These are phyloP conservation scores for Xylaria sp. DNA, from an alignment of 2,329 filamentous ascomycete genomes.

Conservation along the genomic window DNA sequence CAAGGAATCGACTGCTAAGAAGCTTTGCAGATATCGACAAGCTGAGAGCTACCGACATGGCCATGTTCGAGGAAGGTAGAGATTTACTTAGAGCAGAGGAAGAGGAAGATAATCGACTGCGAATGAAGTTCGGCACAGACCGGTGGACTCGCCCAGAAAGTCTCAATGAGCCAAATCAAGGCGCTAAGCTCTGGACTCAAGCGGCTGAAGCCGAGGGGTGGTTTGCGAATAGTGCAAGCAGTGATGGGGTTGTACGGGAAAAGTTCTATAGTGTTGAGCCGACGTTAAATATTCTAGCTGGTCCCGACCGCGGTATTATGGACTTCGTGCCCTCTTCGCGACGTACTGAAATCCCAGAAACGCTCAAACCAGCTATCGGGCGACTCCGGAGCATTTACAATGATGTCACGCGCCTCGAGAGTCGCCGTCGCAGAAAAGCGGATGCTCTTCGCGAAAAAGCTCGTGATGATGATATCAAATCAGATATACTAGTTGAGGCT, in stretches of 20 bases:
- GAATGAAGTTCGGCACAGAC: constrained; percentile 82
- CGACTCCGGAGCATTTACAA: constrained; percentile 81
- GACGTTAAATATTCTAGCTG: constrained; percentile 76
- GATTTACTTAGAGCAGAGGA: constrained; percentile 79
- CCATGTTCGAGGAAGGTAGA: constrained; percentile 82
- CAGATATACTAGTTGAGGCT: constrained; percentile 81
- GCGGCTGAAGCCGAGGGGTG: constrained; percentile 85
- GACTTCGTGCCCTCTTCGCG: constrained; percentile 89
- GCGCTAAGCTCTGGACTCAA: constrained; percentile 73
- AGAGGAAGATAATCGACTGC: constrained; percentile 78
- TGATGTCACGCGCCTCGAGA: constrained; percentile 84
- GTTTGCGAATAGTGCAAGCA: constrained; percentile 68
- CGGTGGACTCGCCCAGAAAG: constrained; percentile 78
- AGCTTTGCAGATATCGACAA: constrained; percentile 90
- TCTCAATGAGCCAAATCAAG: constrained; percentile 65
- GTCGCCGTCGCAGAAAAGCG: constrained; percentile 76
- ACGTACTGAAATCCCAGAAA: constrained; percentile 77
- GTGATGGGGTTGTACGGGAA: constrained; percentile 68
- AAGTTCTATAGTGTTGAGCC: constrained; percentile 80
- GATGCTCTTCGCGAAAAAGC: constrained; percentile 80
- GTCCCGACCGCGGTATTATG: constrained; percentile 80
- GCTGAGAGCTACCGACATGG: constrained; percentile 78
- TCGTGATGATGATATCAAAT: constrained; percentile 86
- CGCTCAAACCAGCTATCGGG: constrained; percentile 79
- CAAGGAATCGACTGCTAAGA: constrained; percentile 74